Evolutionary conservation across 208 protist species (phyloP).

Genomic region (Angomonas desouzai): DNA sequence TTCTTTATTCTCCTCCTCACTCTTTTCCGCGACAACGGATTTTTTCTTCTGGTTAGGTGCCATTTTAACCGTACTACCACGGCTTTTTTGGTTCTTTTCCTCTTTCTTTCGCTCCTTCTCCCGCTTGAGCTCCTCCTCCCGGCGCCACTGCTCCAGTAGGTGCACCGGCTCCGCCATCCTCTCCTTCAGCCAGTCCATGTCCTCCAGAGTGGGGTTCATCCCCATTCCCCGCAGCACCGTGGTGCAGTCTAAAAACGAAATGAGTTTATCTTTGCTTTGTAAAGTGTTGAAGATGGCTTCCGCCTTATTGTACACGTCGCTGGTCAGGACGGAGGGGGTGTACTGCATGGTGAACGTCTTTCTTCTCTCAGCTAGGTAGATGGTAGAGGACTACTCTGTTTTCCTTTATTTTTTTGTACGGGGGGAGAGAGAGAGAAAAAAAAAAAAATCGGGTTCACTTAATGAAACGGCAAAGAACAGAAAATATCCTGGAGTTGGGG

Average conservation of each 20-base stretch:
- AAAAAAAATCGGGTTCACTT: slow-evolving; percentile 5
- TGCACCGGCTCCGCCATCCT: slow-evolving; percentile 74
- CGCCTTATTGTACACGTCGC: slow-evolving; percentile 86
- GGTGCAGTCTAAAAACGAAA: slow-evolving; percentile 88
- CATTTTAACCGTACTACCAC: slow-evolving; percentile 24
- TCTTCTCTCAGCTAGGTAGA: background rate
- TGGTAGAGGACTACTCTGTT: too few relatives aligned
- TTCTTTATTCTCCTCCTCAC: slow-evolving; percentile 26
- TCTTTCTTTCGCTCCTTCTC: slow-evolving; percentile 79
- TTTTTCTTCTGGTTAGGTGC: slow-evolving; percentile 12
- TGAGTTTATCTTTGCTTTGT: slow-evolving; percentile 85
- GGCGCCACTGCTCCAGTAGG: slow-evolving; percentile 79
- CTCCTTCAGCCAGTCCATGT: slow-evolving; percentile 78
- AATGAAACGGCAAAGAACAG: background rate
- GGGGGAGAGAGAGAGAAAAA: slow-evolving; percentile 12
- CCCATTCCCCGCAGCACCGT: slow-evolving; percentile 88
- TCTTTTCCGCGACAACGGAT: slow-evolving; percentile 17
- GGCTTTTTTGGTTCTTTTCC: slow-evolving; percentile 57
- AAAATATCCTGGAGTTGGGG: too few relatives aligned
- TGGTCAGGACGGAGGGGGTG: slow-evolving; percentile 76
- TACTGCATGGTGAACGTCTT: background rate
- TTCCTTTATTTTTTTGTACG: background rate
- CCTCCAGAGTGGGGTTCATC: slow-evolving; percentile 82
- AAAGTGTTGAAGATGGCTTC: slow-evolving; percentile 73
- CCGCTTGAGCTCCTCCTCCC: slow-evolving; percentile 71